These are phyloP conservation scores for Cyberlindnera subsufficiens DNA, from an alignment of 805 yeast species.

Conservation along the genomic window DNA sequence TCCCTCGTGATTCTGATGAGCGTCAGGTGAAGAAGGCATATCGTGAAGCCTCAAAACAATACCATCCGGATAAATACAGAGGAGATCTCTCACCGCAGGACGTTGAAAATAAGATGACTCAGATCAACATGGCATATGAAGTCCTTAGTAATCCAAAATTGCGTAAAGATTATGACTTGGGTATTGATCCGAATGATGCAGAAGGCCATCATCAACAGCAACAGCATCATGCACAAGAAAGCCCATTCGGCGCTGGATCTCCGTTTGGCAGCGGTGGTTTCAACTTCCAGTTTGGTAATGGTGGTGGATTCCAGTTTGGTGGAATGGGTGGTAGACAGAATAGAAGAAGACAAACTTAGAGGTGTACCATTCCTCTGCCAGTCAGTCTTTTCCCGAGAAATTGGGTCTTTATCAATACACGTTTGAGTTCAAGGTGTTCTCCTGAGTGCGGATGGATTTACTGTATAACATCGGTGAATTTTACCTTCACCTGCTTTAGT, in stretches of 20 bases:
- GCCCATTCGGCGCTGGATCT: constrained; percentile 4
- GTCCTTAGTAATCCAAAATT: constrained; percentile 63
- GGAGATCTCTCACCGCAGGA: constrained; percentile 61
- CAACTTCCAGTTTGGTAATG: constrained; percentile 2
- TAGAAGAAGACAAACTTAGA: too few relatives aligned
- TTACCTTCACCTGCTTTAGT: too few relatives aligned
- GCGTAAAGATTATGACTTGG: constrained; percentile 50
- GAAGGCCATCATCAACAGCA: constrained; percentile 8
- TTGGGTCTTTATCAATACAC: too few relatives aligned
- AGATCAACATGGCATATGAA: constrained; percentile 90
- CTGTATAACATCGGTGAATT: too few relatives aligned
- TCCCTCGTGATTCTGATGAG: constrained; percentile 60
- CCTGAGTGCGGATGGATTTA: too few relatives aligned
- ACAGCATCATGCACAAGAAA: constrained; percentile 1
- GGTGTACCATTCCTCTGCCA: too few relatives aligned
- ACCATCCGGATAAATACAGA: constrained; percentile 89
- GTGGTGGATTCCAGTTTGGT: constrained; percentile 9
- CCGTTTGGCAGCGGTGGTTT: constrained; percentile 4
- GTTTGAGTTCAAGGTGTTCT: too few relatives aligned
- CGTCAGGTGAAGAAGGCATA: constrained; percentile 76
- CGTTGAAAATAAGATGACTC: constrained; percentile 82
- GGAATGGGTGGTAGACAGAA: not conserved
- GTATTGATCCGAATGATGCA: constrained; percentile 46
- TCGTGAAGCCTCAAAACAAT: constrained; percentile 68
- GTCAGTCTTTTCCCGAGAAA: too few relatives aligned